Base-by-base conservation (phyloP, 805 yeast genomes). In the Metschnikowia aberdeeniae region DNA sequence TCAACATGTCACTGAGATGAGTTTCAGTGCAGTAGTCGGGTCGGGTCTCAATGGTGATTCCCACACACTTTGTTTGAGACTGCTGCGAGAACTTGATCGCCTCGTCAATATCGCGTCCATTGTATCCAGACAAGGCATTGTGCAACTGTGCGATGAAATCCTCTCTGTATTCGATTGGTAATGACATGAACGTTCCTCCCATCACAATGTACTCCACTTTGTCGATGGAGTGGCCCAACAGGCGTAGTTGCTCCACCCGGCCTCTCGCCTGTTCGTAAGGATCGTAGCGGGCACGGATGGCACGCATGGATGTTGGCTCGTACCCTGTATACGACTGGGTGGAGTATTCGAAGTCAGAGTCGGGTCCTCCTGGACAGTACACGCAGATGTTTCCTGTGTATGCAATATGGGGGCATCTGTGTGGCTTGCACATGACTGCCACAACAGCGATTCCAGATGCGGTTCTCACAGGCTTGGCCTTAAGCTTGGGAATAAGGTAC, bases 371-470 rank as follows among this genome's bases (percentile, higher is more conserved):
- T 5, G 99, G 99, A 70, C 99, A 93, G 63, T 86, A 93, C 10
- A 93, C 99, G 72, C 99, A 93, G 51, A 93, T 93, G 61, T 93
- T 93, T 50, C 99, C 99, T 0, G 99, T 93, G 64, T 93, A 93
- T 17, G 99, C 98, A 58, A 93, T 93, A 66, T 93, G 99, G 24
- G 99, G 99, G 67, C 99, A 93, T 70, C 99, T 78, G 66, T 93
- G 99, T 2, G 99, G 99, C 66, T 93, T 93, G 72, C 97, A 90
- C 98, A 93, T 93, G 28, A 93, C 98, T 0, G 99, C 99, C 36
- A 93, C 98, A 17, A 93, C 99, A 8, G 99, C 99, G 47, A 93
- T 95, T 57, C 99, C 99, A 9, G 96, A 86, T 0, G 99, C 99
- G 0, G 99, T 93, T 66, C 99, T 78, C 36, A 93, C 98, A 0